Evolutionary conservation across 441 rosid genomes (phyloP).

Genomic region (Theobroma grandiflorum): DNA sequence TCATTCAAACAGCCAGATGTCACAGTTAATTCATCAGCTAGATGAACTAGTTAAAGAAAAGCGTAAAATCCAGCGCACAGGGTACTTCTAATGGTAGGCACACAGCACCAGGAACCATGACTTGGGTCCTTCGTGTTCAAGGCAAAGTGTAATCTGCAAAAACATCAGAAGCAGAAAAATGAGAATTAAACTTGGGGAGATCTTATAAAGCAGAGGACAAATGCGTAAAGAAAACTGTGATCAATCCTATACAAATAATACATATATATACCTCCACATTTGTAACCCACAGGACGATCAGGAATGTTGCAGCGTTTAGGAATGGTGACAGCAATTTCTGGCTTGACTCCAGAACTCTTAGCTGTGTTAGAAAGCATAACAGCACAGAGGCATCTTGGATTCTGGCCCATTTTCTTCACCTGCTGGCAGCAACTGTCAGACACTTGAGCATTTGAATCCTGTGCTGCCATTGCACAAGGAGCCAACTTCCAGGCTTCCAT

Average conservation of each 20-base stretch:
- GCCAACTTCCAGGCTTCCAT: constrained; percentile 82
- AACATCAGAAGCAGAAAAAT: constrained; percentile 6
- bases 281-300: constrained; percentile 84
- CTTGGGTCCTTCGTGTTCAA: constrained; percentile 41
- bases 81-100: background rate
- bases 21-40: constrained; percentile 26
- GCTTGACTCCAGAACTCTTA: constrained; percentile 70
- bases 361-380: constrained; percentile 90
- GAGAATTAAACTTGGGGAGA: background rate
- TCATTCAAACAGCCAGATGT: constrained; percentile 32
- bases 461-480: constrained; percentile 78
- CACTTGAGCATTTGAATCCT: constrained; percentile 53
- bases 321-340: constrained; percentile 77
- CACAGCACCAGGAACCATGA: constrained; percentile 2
- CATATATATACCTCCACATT: constrained; percentile 73
- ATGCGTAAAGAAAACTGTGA: background rate
- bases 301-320: constrained; percentile 88
- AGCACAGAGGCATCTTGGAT: constrained; percentile 83
- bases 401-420: constrained; percentile 75
- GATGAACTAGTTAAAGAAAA: constrained; percentile 23
- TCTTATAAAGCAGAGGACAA: background rate
- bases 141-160: constrained; percentile 80
- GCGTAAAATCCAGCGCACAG: constrained; percentile 21
- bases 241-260: background rate
- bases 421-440: constrained; percentile 72